These are phyloP conservation scores for Lipomyces anomalus DNA, from an alignment of 805 yeast genomes.

Conservation along the genomic window DNA sequence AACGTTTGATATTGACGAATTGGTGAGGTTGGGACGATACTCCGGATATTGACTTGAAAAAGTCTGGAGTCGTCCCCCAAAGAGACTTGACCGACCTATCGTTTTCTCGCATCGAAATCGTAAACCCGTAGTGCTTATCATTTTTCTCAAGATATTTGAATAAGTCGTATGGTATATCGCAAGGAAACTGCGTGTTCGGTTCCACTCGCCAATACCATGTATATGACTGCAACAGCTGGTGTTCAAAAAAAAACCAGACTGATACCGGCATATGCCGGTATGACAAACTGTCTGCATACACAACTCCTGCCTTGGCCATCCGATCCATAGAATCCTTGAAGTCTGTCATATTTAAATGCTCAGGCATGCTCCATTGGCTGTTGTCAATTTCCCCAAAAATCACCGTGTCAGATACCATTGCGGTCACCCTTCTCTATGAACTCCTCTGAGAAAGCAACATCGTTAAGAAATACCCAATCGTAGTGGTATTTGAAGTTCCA, in stretches of 20 bases:
- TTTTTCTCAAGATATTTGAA: constrained; percentile 71
- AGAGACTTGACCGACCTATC: constrained; percentile 77
- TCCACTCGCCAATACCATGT: constrained; percentile 92
- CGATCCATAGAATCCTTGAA: constrained; percentile 44
- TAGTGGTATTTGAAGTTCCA: constrained; percentile 59
- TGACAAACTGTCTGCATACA: constrained; percentile 58
- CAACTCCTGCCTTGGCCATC: constrained; percentile 41
- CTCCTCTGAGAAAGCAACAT: constrained; percentile 6
- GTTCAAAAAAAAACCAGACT: constrained; percentile 81
- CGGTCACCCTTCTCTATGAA: constrained; percentile 1
- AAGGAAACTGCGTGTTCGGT: constrained; percentile 79
- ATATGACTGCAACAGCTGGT: constrained; percentile 60
- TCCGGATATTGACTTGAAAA: constrained; percentile 54
- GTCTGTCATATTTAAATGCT: constrained; percentile 53
- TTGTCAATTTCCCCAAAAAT: constrained; percentile 1
- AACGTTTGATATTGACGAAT: constrained; percentile 45
- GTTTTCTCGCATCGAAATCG: constrained; percentile 73
- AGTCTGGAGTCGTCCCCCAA: constrained; percentile 71
- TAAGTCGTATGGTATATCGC: constrained; percentile 64
- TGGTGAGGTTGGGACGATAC: constrained; percentile 34
- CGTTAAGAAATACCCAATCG: constrained; percentile 52
- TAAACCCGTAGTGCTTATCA: constrained; percentile 76
- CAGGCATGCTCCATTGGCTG: constrained; percentile 68
- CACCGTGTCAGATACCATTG: constrained; percentile 5
- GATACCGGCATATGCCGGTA: constrained; percentile 91